These are phyloP conservation scores for Crithidia sp. DNA, from an alignment of 208 protist genomes.

Conservation along the genomic window DNA sequence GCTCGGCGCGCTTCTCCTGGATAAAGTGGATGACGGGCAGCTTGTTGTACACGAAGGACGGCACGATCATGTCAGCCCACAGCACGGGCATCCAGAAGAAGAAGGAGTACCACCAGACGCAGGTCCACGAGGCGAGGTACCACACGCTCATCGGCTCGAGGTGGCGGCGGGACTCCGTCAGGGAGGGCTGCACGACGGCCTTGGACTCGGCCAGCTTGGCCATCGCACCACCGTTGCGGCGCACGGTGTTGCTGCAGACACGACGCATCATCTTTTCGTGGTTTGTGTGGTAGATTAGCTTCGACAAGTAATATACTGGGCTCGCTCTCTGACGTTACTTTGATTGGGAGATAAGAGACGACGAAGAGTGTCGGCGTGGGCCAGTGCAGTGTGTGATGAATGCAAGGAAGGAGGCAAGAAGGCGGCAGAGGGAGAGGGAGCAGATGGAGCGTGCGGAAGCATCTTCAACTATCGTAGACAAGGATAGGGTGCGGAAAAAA, in stretches of 20 bases:
- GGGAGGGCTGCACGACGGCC: slow-evolving; percentile 31
- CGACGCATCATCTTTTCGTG: slow-evolving; percentile 50
- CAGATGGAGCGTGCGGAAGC: neutral
- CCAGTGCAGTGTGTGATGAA: no score
- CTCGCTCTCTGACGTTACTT: no score
- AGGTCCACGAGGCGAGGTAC: slow-evolving; percentile 87
- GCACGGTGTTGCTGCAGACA: slow-evolving; percentile 38
- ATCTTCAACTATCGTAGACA: no score
- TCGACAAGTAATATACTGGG: no score
- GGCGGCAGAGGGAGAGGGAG: no score
- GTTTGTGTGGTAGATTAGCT: neutral
- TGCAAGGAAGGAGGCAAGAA: no score
- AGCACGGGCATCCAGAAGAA: slow-evolving; percentile 92
- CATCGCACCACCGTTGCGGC: slow-evolving; percentile 41
- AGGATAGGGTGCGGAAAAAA: neutral
- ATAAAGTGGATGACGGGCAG: slow-evolving; percentile 88
- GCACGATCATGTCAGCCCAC: slow-evolving; percentile 84
- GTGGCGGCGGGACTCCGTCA: slow-evolving; percentile 67
- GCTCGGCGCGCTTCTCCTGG: slow-evolving; percentile 86
- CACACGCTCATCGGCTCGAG: slow-evolving; percentile 89
- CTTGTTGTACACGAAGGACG: slow-evolving; percentile 89
- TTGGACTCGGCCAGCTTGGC: slow-evolving; percentile 40
- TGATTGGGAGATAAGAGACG: neutral
- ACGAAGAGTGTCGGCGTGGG: neutral
- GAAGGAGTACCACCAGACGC: slow-evolving; percentile 88